phyloP scores from a whole-genome alignment of 2,329 filamentous ascomycete genomes.

The Dryadomyces sulphureus region DNA sequence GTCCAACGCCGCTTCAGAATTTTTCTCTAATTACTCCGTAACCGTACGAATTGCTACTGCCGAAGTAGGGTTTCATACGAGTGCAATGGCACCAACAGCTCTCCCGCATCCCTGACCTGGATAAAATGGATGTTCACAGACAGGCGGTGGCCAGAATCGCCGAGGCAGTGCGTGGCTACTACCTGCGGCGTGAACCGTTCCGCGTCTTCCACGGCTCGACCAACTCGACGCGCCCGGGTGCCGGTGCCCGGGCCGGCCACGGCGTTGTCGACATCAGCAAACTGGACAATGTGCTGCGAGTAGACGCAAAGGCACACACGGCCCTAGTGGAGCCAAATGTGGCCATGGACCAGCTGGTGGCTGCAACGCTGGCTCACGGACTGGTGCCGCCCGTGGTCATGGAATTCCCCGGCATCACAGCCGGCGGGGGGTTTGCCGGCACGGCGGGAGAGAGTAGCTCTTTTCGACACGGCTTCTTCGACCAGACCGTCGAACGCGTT shows the following conservation, averaged over 20 bases:
- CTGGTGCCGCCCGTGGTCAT: conserved; percentile 59
- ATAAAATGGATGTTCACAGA: conserved; percentile 37
- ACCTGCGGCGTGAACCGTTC: conserved; percentile 40
- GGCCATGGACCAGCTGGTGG: conserved; percentile 57
- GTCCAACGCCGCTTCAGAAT: no score
- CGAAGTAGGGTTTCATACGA: no score
- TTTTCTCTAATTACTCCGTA: no score
- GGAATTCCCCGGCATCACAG: conserved; percentile 65
- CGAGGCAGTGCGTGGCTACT: conserved; percentile 30
- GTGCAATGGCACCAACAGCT: no score
- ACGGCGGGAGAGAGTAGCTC: conserved; percentile 57
- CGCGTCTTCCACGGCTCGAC: conserved; percentile 66
- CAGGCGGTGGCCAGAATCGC: conserved; percentile 32
- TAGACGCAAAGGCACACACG: conserved; percentile 38
- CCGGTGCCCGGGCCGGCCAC: conserved; percentile 11
- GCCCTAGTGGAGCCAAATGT: conserved; percentile 65
- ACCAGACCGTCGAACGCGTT: conserved; percentile 45
- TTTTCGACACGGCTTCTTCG: conserved; percentile 59
- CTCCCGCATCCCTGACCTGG: no score
- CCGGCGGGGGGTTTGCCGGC: conserved; percentile 56
- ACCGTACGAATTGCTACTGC: no score
- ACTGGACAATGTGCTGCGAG: conserved; percentile 46
- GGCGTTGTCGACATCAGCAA: conserved; percentile 44
- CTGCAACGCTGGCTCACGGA: conserved; percentile 47
- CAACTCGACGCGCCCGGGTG: conserved; percentile 52